Conservation (phyloP, 1,284 basidiomycete species). For the Phylloporus sp. region DNA sequence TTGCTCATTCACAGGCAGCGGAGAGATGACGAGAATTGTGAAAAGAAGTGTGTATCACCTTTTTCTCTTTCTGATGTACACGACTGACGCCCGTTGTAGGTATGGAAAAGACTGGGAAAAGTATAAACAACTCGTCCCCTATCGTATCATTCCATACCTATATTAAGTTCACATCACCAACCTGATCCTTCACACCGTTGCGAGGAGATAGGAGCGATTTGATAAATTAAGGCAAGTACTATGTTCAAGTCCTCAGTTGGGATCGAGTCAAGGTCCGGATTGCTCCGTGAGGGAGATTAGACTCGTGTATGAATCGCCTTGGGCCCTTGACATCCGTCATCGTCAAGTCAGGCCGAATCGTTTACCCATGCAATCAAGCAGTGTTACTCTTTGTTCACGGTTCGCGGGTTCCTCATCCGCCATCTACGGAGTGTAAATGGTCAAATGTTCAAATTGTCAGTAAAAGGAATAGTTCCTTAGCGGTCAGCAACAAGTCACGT, state of each 20-base stretch:
- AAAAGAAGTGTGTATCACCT: conserved; percentile 67
- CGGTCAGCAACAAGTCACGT: too few relatives aligned
- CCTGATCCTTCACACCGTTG: neutral
- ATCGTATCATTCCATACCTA: conserved; percentile 87
- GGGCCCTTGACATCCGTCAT: too few relatives aligned
- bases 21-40: conserved; percentile 93
- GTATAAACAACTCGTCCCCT: conserved; percentile 86
- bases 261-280: neutral
- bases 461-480: too few relatives aligned
- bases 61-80: neutral
- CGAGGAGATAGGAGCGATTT: neutral
- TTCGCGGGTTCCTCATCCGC: too few relatives aligned
- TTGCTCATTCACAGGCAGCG: conserved; percentile 91
- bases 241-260: neutral
- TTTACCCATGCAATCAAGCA: too few relatives aligned
- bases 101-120: conserved; percentile 90
- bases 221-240: neutral
- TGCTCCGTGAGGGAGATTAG: too few relatives aligned
- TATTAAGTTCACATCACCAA: conserved; percentile 47
- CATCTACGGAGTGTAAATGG: too few relatives aligned
- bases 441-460: too few relatives aligned
- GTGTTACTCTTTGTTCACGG: too few relatives aligned
- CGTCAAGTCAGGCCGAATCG: too few relatives aligned
- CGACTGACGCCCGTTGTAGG: conserved; percentile 37
- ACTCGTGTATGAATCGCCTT: too few relatives aligned